These are phyloP conservation scores for Fennellomyces sp. DNA, from an alignment of 371 early-diverging fungal species.

Conservation along the genomic window DNA sequence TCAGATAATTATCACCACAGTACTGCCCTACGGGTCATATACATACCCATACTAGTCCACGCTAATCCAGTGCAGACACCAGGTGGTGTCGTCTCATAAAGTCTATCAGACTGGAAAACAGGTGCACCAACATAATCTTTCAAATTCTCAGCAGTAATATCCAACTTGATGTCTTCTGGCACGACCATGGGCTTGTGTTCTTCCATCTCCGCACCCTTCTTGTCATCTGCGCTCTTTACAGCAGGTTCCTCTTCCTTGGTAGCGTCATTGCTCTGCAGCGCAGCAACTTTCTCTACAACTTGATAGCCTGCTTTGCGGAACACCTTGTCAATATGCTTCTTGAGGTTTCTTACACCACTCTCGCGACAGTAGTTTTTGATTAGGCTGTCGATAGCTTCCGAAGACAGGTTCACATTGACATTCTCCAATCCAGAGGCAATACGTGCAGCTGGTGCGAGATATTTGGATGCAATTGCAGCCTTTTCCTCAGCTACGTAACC, in stretches of 20 bases:
- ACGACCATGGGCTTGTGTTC: constrained; percentile 54
- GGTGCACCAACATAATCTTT: constrained; percentile 95
- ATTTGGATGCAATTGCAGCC: constrained; percentile 90
- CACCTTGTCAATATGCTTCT: constrained; percentile 97
- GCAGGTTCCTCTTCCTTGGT: not conserved
- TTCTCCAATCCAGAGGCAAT: constrained; percentile 79
- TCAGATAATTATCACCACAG: not conserved
- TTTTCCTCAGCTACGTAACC: constrained; percentile 98
- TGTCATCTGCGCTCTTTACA: not conserved
- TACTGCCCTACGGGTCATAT: too few species aligned
- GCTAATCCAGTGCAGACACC: constrained; percentile 97
- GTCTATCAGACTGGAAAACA: constrained; percentile 84
- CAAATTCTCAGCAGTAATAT: constrained; percentile 69
- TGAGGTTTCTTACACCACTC: constrained; percentile 95
- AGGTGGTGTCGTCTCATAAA: constrained; percentile 88
- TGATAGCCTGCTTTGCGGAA: constrained; percentile 95
- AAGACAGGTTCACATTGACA: constrained; percentile 70
- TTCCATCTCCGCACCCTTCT: constrained; percentile 12
- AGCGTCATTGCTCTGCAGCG: not conserved
- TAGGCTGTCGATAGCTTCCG: constrained; percentile 80
- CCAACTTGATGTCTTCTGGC: constrained; percentile 59
- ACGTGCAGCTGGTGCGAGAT: constrained; percentile 86
- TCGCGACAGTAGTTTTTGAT: constrained; percentile 95
- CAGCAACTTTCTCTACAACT: constrained; percentile 70
- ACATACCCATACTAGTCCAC: constrained; percentile 89